Evolutionary conservation across 228 moss, liverwort and hornwort species (phyloP), one percentile per base, ranked within the genome.

Genomic region (Sphagnum magellanicum): DNA sequence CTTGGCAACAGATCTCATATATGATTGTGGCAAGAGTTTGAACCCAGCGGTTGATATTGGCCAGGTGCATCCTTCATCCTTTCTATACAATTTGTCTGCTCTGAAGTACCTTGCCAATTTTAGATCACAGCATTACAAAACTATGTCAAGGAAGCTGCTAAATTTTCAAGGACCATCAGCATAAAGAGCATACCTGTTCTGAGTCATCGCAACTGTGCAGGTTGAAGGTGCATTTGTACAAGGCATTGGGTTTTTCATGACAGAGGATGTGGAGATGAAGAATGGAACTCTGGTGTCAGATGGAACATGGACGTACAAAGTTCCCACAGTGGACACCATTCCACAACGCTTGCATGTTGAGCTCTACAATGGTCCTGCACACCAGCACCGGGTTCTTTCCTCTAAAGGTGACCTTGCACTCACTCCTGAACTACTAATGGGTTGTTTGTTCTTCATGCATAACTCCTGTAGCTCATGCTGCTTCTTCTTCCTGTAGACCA

Each of bases 221-320:
- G 83, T 90, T 4, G 90, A 90, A 49, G 90, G 95, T 0, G 75
- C 87, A 6, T 95, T 92, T 60, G 72, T 92, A 5, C 81, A 86
- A 60, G 87, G 84, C 11, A 6, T 90, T 13, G 92, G 92, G 13
- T 92, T 57, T 66, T 79, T 63, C 7, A 9, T 95, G 65, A 95
- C 85, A 0, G 90, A 95, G 57, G 85, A 92, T 6, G 49, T 81
- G 5, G 69, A 76, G 65, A 79, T 74, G 49, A 81, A 84, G 53
- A 62, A 68, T 6, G 92, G 92, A 49, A 83, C 73, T 73, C 53
- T 88, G 4, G 32, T 89, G 46, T 73, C 87, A 0, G 79, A 90
- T 50, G 79, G 90, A 50, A 95, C 95, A 1, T 91, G 87, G 90
- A 81, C 80, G 2, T 95, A 95, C 74, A 88, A 88, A 57, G 79